Evolutionary conservation across 805 yeast species (phyloP), one percentile per base, ranked within the genome.

Genomic region (Barnettozyma californica): DNA sequence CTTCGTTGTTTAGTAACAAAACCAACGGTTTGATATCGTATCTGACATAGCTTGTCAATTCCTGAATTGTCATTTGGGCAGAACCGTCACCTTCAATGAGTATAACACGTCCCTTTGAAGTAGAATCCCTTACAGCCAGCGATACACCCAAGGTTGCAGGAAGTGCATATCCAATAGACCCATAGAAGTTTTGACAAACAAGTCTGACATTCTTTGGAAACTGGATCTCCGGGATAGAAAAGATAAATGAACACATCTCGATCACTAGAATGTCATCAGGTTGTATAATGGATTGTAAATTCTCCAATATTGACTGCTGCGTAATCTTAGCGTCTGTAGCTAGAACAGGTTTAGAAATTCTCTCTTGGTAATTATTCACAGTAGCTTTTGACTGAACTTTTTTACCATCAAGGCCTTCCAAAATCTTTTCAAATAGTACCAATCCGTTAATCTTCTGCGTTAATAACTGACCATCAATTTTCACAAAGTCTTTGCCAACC

Each of bases 31-130:
- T 76, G 44, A 77, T 68, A 16, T 74, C 69, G 72, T 79, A 73
- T 46, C 75, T 69, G 38, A 78, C 60, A 76, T 79, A 77, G 23
- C 84, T 76, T 5, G 84, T 75, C 46, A 82, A 67, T 59, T 81
- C 87, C 56, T 81, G 84, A 29, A 77, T 83, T 0, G 87, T 80
- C 58, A 82, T 69, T 62, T 82, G 87, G 41, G 83, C 72, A 11
- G 87, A 81, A 45, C 87, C 87, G 58, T 82, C 87, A 54, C 87
- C 87, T 38, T 81, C 77, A 55, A 81, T 78, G 35, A 82, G 65
- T 19, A 82, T 66, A 21, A 80, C 84, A 58, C 87, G 56, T 11
- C 50, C 50, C 2, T 53, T 45, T 3, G 43, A 43, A 8, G 45
- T 50, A 14, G 54, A 37, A 56, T 82, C 87, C 47, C 69, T 68